Conservation (phyloP, 2,329 filamentous ascomycete genomes). For the Gaeumannomyces sp. region DNA sequence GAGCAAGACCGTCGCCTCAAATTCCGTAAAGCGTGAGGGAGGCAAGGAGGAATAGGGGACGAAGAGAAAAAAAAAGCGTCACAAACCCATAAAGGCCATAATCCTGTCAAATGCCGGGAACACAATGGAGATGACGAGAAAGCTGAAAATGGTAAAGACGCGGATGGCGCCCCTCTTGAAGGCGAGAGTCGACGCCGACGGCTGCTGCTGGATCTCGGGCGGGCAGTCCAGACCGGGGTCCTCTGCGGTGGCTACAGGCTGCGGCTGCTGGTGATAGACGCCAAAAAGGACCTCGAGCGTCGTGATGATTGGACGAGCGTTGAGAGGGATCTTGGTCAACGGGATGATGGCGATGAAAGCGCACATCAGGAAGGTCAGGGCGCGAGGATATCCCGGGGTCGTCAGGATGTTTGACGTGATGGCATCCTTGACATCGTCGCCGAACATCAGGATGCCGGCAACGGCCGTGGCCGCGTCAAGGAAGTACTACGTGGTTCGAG, state of each 20-base stretch:
- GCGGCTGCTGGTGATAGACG: conserved; percentile 44
- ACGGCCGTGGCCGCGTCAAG: conserved; percentile 79
- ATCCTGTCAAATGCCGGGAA: conserved; percentile 81
- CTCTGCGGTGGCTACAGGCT: neutral
- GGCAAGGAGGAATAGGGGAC: too few species aligned
- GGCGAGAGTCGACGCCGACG: conserved; percentile 31
- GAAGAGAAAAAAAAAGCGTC: too few species aligned
- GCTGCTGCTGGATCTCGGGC: conserved; percentile 32
- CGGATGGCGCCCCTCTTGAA: conserved; percentile 55
- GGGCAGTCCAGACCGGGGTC: neutral
- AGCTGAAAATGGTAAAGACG: conserved; percentile 59
- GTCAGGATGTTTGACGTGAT: conserved; percentile 85
- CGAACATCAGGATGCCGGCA: conserved; percentile 89
- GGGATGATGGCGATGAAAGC: conserved; percentile 88
- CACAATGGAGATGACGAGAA: conserved; percentile 65
- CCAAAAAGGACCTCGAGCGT: conserved; percentile 78
- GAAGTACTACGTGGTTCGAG: conserved; percentile 47
- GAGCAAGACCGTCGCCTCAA: neutral
- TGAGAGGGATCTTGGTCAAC: conserved; percentile 89
- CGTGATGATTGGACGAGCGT: conserved; percentile 78
- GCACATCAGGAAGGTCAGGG: conserved; percentile 72
- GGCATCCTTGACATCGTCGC: conserved; percentile 78
- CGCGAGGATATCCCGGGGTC: conserved; percentile 65
- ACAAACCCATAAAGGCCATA: conserved; percentile 70
- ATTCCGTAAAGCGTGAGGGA: neutral